Conservation (phyloP, 2,329 filamentous ascomycete genomes). For the Cladosporium sp. region DNA sequence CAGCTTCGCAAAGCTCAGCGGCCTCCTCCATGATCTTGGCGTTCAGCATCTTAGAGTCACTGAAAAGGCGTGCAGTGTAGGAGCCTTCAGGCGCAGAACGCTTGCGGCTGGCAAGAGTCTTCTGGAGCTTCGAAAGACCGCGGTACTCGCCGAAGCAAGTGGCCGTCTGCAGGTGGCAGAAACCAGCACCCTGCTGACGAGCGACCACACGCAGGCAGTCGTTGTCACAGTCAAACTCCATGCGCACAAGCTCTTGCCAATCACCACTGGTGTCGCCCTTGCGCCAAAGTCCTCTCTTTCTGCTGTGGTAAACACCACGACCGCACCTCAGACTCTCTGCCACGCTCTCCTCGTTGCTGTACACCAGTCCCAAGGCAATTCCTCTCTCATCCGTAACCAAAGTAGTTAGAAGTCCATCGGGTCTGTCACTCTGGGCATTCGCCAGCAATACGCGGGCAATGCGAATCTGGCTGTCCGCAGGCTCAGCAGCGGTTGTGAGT, state of each 20-base stretch:
- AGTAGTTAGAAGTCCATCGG: slow-evolving; percentile 81
- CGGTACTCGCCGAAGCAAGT: slow-evolving; percentile 85
- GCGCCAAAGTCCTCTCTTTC: slow-evolving; percentile 92
- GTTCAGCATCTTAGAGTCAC: slow-evolving; percentile 78
- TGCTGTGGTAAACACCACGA: slow-evolving; percentile 87
- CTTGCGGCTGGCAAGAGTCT: slow-evolving; percentile 79
- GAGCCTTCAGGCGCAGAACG: slow-evolving; percentile 79
- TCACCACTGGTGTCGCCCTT: slow-evolving; percentile 95
- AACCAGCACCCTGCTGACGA: slow-evolving; percentile 77
- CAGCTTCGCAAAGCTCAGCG: slow-evolving; percentile 85
- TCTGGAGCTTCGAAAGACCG: slow-evolving; percentile 78
- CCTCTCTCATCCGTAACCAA: slow-evolving; percentile 87
- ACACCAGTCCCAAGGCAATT: slow-evolving; percentile 80
- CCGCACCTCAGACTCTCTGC: slow-evolving; percentile 77
- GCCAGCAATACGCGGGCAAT: slow-evolving; percentile 67
- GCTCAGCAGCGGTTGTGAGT: slow-evolving; percentile 62
- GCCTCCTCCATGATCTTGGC: slow-evolving; percentile 99
- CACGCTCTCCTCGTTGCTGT: slow-evolving; percentile 89
- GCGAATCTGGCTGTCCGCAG: slow-evolving; percentile 57
- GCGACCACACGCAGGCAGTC: slow-evolving; percentile 90
- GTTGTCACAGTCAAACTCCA: slow-evolving; percentile 87
- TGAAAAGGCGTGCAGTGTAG: slow-evolving; percentile 90
- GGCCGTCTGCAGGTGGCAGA: slow-evolving; percentile 89
- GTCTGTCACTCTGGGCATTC: slow-evolving; percentile 73
- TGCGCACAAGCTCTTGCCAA: slow-evolving; percentile 78